Percentiles rank a stretch among this genome's conserved stretches.
Evolutionary conservation across 257 asterid genomes (phyloP).

Genomic region (Solanum dulcamara): DNA sequence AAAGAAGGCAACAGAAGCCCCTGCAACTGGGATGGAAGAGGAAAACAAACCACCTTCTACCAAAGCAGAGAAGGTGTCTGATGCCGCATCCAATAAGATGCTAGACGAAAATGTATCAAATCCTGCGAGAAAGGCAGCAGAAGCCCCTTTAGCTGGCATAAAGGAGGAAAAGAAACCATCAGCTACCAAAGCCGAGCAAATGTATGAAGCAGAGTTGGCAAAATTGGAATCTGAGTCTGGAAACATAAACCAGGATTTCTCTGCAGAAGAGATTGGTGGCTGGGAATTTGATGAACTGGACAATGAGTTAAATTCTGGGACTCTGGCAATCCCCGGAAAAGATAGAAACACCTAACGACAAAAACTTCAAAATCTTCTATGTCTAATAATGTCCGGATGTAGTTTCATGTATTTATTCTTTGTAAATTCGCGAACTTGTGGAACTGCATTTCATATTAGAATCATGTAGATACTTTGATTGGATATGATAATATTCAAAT

Average conservation of each 20-base stretch:
- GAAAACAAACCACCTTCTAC: conserved; percentile 13
- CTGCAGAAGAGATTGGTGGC: conserved; percentile 72
- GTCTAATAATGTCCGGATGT: neutral
- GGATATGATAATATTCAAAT: neutral
- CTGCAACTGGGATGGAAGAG: conserved; percentile 14
- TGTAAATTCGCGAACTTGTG: conserved; percentile 18
- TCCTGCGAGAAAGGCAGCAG: conserved; percentile 20
- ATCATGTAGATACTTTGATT: neutral
- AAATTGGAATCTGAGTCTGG: conserved; percentile 85
- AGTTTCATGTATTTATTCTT: conserved; percentile 5
- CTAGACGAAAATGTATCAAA: conserved; percentile 20
- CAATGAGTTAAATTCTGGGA: conserved; percentile 51
- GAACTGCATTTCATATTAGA: neutral
- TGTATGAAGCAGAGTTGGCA: conserved; percentile 62
- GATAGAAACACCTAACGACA: conserved; percentile 9
- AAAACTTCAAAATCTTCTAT: neutral
- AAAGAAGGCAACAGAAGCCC: conserved; percentile 16
- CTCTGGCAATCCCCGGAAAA: conserved; percentile 11
- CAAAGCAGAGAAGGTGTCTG: conserved; percentile 35
- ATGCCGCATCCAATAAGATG: conserved; percentile 7
- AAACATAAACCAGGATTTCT: conserved; percentile 50
- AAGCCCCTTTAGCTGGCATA: conserved; percentile 17
- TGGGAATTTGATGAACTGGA: conserved; percentile 99
- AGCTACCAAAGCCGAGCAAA: conserved; percentile 23
- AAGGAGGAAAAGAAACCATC: conserved; percentile 16